A percentile compares a stretch with the other conserved stretches of the same genome.
These are phyloP conservation scores for Aspergillus mulundensis DNA, from an alignment of 495 filamentous ascomycete genomes.

Conservation along the genomic window DNA sequence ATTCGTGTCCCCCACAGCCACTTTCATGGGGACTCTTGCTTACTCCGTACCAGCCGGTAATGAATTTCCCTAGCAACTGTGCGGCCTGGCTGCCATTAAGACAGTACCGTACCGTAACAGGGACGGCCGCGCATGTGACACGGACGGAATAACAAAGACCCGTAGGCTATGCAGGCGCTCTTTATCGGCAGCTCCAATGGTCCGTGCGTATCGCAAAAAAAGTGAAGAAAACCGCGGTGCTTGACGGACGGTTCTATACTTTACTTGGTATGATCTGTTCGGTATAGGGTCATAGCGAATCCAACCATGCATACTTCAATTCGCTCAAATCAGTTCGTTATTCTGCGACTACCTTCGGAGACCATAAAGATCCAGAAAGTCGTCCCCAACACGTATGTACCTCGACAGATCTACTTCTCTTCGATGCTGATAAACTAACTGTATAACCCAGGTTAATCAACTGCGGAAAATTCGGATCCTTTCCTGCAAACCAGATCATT, in stretches of 20 bases:
- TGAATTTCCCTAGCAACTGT: neutral
- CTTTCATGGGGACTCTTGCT: too few relatives aligned
- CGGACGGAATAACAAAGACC: neutral
- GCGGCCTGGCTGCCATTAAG: slow-evolving; percentile 4
- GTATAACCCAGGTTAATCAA: slow-evolving; percentile 62
- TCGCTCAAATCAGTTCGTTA: slow-evolving; percentile 59
- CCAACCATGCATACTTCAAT: slow-evolving; percentile 48
- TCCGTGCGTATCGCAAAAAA: slow-evolving; percentile 26
- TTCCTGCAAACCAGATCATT: slow-evolving; percentile 79
- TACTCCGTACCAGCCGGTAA: neutral
- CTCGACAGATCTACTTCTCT: neutral
- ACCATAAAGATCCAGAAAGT: slow-evolving; percentile 59
- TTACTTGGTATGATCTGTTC: neutral
- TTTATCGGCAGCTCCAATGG: slow-evolving; percentile 14
- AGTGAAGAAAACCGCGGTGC: neutral
- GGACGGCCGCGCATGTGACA: neutral
- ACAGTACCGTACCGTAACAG: slow-evolving; percentile 4
- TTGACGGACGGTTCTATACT: slow-evolving; percentile 3
- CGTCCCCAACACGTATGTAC: slow-evolving; percentile 72
- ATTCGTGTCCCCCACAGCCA: too few relatives aligned
- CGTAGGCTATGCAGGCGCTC: slow-evolving; percentile 5
- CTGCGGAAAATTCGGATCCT: slow-evolving; percentile 84
- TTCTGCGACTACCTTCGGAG: slow-evolving; percentile 64
- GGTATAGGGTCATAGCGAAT: neutral
- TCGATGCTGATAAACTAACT: slow-evolving; percentile 18